Evolutionary conservation across 2,329 filamentous ascomycete genomes (phyloP), one percentile per base, ranked within the genome.

Genomic region (Fusarium setosum): DNA sequence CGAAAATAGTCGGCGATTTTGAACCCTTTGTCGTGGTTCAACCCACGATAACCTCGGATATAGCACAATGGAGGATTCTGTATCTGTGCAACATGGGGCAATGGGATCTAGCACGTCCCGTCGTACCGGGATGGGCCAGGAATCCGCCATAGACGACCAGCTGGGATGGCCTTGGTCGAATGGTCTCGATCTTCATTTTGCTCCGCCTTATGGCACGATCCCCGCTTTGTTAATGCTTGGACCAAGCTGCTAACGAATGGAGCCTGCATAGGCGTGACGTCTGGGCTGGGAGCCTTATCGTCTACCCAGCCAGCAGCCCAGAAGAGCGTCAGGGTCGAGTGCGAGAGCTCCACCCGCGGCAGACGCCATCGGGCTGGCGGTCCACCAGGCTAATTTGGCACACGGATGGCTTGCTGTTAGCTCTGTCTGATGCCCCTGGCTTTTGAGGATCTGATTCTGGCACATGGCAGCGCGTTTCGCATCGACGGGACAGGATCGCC

Each of bases 121-220:
- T 72, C 60, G 60, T 58, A 60, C 65, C 65, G 70, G 70, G 68
- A 72, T 72, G 56, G 45, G 55, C 50, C 65, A 67, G 61, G 63
- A 66, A 61, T 69, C 59, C 52, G 51, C 49, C 49, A 53, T 56
- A 31, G 57, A 55, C 53, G 57, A 57, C 38, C 49, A 42, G 37
- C 54, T 52, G 56, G 50, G 54, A 70, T 66, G 53, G 41, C 55
- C 62, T 61, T 59, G 58, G 55, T 62, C 59, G 59, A 66, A 55
- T 69, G 70, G 68, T 72, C 70, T 72, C 68, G 70, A 72, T 72
- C 65, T 62, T 70, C 32, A 45, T 40, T 24, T 50, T 61, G 61
- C 68, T 72, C 67, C 70, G 70, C 65, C 70, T 65, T 61, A 66
- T 72, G 66, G 64, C 66, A 71, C 64, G 70, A 72, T 72, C 69